Evolutionary conservation across 192 early-diverging fungal species (phyloP), one percentile per base, ranked within the genome.

Genomic region (Coemansia sp.): DNA sequence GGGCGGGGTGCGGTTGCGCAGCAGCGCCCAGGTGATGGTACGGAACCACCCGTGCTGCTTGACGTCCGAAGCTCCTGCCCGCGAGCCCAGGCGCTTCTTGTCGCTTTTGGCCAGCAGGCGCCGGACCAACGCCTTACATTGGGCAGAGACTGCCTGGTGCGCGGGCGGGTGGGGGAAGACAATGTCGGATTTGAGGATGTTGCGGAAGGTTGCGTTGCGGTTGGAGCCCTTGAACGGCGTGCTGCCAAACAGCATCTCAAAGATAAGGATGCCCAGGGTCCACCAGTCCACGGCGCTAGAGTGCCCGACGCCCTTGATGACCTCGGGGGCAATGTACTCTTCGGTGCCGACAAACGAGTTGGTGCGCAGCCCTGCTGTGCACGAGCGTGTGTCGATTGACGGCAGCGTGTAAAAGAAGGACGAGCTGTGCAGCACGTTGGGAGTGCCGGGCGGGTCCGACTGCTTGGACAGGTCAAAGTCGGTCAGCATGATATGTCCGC

Each of bases 261-360:
- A 99, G 22, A 96, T 88, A 20, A 99, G 76, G 20, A 99, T 91
- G 10, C 96, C 96, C 12, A 99, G 61, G 10, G 94, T 98, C 96
- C 96, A 99, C 92, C 95, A 99, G 76, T 99, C 96, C 9, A 99
- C 89, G 1, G 85, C 80, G 56, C 83, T 86, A 5, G 94, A 93
- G 75, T 99, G 94, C 11, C 94, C 94, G 35, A 79, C 76, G 31
- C 94, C 94, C 44, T 86, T 89, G 75, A 99, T 97, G 14, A 99
- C 92, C 66, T 99, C 96, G 30, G 96, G 96, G 16, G 96, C 91
- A 84, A 99, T 96, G 63, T 98, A 98, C 74, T 98, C 95, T 67
- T 97, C 94, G 3, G 96, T 99, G 7, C 96, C 96, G 13, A 97
- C 94, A 81, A 99, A 99, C 41, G 90, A 92, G 69, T 99, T 97